Percentiles rank a stretch among this genome's conserved stretches.
These are phyloP conservation scores for Neurospora sp. DNA, from an alignment of 495 filamentous ascomycete species.

Conservation along the genomic window DNA sequence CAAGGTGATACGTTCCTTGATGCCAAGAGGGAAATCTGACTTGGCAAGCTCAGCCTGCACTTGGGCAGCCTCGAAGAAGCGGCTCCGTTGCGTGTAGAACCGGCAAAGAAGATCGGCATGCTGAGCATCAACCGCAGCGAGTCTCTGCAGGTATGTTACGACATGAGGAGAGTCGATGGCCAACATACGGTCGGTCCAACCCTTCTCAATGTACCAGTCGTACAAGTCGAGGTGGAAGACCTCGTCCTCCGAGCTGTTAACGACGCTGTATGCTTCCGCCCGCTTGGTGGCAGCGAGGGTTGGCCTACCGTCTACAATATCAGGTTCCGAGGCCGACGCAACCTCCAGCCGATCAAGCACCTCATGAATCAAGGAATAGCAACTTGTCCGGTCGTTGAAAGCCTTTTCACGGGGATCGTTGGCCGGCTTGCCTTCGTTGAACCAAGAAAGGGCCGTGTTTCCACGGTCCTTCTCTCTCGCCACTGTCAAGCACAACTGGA, in stretches of 20 bases:
- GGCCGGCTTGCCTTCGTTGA: slow-evolving; percentile 40
- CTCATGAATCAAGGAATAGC: slow-evolving; percentile 73
- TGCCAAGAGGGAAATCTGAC: slow-evolving; percentile 60
- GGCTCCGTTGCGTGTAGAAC: slow-evolving; percentile 69
- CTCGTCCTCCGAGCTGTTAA: slow-evolving; percentile 77
- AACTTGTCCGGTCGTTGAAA: slow-evolving; percentile 62
- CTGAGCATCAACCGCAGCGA: slow-evolving; percentile 52
- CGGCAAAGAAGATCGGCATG: slow-evolving; percentile 90
- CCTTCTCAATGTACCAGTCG: slow-evolving; percentile 86
- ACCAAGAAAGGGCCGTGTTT: slow-evolving; percentile 67
- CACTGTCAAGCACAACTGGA: slow-evolving; percentile 72
- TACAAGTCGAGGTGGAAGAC: slow-evolving; percentile 91
- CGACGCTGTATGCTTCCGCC: slow-evolving; percentile 76
- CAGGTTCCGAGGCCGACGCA: slow-evolving; percentile 51
- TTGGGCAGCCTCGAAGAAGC: slow-evolving; percentile 73
- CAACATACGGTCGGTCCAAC: slow-evolving; percentile 74
- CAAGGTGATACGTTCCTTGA: slow-evolving; percentile 78
- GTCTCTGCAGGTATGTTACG: slow-evolving; percentile 72
- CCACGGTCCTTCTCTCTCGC: slow-evolving; percentile 74
- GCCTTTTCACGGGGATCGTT: slow-evolving; percentile 57
- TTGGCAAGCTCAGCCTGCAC: slow-evolving; percentile 78
- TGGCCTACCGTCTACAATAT: slow-evolving; percentile 65
- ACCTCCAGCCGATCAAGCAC: slow-evolving; percentile 68
- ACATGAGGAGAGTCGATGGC: slow-evolving; percentile 74
- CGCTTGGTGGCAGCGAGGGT: slow-evolving; percentile 66